Evolutionary conservation across 139 green algal genomes (phyloP).

Genomic region (Chlamydomonas incerta): DNA sequence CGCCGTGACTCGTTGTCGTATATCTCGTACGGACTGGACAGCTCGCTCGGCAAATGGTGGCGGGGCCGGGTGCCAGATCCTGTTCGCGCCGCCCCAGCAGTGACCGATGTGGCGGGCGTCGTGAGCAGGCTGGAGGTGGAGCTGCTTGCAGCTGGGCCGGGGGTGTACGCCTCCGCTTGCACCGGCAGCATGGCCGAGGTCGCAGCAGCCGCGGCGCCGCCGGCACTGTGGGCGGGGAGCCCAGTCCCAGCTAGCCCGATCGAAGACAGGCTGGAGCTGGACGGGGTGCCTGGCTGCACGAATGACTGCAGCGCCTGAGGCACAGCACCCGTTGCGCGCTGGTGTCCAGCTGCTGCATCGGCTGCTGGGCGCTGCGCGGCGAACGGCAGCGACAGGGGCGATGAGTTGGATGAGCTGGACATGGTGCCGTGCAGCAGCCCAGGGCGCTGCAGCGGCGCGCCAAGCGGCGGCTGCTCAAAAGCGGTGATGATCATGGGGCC

Average conservation of each 20-base stretch:
- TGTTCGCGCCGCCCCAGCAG: too few species aligned
- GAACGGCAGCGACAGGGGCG: too few species aligned
- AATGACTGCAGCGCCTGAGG: too few species aligned
- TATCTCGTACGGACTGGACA: slow-evolving; percentile 17
- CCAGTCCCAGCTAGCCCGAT: too few species aligned
- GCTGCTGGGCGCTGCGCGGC: neutral
- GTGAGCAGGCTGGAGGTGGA: neutral
- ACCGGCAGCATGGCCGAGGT: neutral
- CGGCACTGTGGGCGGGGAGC: too few species aligned
- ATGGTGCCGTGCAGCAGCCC: too few species aligned
- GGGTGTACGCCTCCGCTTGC: neutral
- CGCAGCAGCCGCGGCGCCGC: neutral
- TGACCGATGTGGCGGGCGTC: too few species aligned
- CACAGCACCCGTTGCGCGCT: too few species aligned
- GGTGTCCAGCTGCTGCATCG: neutral
- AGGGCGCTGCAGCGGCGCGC: neutral
- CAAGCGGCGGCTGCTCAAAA: neutral
- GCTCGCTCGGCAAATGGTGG: neutral
- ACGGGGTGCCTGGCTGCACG: neutral
- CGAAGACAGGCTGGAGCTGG: neutral
- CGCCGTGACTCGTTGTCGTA: slow-evolving; percentile 18
- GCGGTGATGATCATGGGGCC: neutral
- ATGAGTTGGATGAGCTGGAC: too few species aligned
- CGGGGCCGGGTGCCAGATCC: neutral
- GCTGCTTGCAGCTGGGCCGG: neutral